Evolutionary conservation across 164 flowering plant species (phyloP), one percentile per base, ranked within the genome.

Genomic region (Aristolochia californica): DNA sequence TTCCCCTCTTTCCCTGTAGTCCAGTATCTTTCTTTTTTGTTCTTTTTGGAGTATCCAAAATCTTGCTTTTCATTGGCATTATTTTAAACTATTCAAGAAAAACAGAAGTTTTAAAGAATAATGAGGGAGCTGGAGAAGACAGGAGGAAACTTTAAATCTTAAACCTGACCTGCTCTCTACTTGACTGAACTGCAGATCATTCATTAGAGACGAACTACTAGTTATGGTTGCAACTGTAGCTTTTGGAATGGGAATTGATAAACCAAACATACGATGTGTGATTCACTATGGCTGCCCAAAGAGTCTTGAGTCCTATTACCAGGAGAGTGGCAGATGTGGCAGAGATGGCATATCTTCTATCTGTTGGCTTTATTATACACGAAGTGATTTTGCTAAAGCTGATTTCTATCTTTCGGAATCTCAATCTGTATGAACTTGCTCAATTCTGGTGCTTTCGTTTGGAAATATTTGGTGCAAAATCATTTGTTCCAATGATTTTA

Each of bases 181-280:
- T 50, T 45, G 48, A 28, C 25, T 11, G 38, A 13, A 25, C 44
- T 59, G 23, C 78, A 82, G 87, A 70, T 67, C 69, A 55, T 82
- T 82, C 63, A 66, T 82, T 56, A 74, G 77, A 54, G 87, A 82
- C 68, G 87, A 82, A 64, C 40, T 76, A 59, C 56, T 58, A 51
- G 80, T 82, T 62, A 77, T 82, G 83, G 84, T 82, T 48, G 87
- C 87, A 13, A 82, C 87, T 53, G 56, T 82, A 67, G 87, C 87
- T 66, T 82, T 82, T 73, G 87, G 87, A 44, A 82, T 82, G 87
- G 87, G 87, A 21, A 75, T 82, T 64, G 87, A 82, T 75, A 82
- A 82, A 65, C 82, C 87, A 24, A 59, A 82, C 61, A 63, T 82
- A 56, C 74, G 87, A 62, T 68, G 79, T 61, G 83, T 82, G 48